Base-by-base conservation (phyloP, 169 alveolate species). In the Babesia divergens region DNA sequence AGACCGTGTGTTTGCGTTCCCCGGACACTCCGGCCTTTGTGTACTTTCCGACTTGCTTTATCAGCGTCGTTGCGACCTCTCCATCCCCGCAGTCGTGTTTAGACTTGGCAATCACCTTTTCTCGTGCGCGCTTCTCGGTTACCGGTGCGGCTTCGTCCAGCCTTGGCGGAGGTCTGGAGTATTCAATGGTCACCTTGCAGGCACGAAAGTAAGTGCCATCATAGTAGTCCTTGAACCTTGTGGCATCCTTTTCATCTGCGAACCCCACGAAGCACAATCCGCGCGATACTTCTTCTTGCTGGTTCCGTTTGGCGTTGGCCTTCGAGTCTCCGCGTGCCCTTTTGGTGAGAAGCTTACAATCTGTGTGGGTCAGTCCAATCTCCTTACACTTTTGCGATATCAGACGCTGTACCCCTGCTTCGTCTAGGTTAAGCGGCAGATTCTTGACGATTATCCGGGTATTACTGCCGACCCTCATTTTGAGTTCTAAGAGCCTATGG, bases 261-360 rank as follows among this genome's bases (percentile, higher is more conserved):
- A 91, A 94, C 7, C 97, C 97, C 11, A 94, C 90, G 82, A 91
- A 94, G 43, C 95, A 94, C 59, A 94, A 84, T 53, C 89, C 83
- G 53, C 96, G 82, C 20, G 95, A 90, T 37, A 65, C 85, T 20
- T 43, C 60, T 16, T 54, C 34, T n/a, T 62, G 50, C 43, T 69
- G 59, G 34, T 40, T 40, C 13, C 67, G 20, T 20, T 13, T 9
- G 0, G 28, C 60, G 26, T 18, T 40, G 16, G 43, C 32, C 55
- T 66, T 66, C 18, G 38, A 13, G 32, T 20, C 9, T 3, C 11
- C 18, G 29, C n/a, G 24, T 16, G 67, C 59, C 2, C 51, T 40
- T 50, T 80, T 80, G 16, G 77, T 59, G 7, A 80, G 67, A 16
- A 80, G 74, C 7, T 65, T 59, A 28, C 81, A 59, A 42, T 80